Percentiles rank a stretch among this genome's conserved stretches.
Evolutionary conservation across 2,329 filamentous ascomycete genomes (phyloP).

Genomic region (Colletotrichum costaricense): DNA sequence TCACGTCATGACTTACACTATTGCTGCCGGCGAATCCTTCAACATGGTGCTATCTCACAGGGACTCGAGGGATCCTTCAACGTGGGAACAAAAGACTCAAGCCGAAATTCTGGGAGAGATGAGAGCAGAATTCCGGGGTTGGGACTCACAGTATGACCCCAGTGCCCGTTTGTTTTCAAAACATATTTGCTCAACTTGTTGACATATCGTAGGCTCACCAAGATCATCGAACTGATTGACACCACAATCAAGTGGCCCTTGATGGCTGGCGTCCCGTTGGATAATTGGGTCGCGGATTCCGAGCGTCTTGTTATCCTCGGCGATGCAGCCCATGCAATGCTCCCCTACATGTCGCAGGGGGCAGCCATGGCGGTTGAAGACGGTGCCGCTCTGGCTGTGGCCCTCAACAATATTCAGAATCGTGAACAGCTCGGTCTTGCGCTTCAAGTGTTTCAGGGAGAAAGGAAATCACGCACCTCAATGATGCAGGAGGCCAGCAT

Average conservation of each 20-base stretch:
- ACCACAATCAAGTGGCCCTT: constrained; percentile 49
- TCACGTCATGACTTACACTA: constrained; percentile 59
- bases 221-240: constrained; percentile 48
- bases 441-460: constrained; percentile 64
- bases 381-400: constrained; percentile 66
- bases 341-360: constrained; percentile 69
- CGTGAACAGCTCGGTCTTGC: constrained; percentile 44
- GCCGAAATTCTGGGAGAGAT: constrained; percentile 45
- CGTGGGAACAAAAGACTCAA: constrained; percentile 39
- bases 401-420: constrained; percentile 58
- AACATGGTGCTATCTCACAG: constrained; percentile 59
- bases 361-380: constrained; percentile 73
- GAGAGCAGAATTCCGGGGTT: constrained; percentile 45
- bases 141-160: constrained; percentile 44
- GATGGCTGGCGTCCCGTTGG: constrained; percentile 40
- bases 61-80: constrained; percentile 47
- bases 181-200: neutral
- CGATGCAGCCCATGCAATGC: constrained; percentile 72
- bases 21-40: constrained; percentile 53
- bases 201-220: constrained; percentile 42
- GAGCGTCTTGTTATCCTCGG: constrained; percentile 70
- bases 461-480: constrained; percentile 67
- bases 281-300: constrained; percentile 64
- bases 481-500: constrained; percentile 69
- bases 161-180: neutral